These are phyloP conservation scores for Cenchrus americanus DNA, from an alignment of 176 grass and related monocot genomes.

Conservation along the genomic window DNA sequence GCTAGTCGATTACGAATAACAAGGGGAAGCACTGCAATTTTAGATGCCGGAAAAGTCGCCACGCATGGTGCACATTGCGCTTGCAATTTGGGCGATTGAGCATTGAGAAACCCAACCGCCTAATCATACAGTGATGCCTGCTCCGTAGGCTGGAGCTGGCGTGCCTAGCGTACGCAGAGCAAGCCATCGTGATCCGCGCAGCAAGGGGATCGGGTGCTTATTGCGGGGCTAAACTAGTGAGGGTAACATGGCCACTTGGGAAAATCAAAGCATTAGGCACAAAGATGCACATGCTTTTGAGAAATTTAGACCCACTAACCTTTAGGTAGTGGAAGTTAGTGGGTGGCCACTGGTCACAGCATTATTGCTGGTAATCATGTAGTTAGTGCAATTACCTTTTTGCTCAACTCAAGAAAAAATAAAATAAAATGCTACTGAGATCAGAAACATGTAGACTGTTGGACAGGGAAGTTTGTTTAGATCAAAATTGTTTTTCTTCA, in stretches of 20 bases:
- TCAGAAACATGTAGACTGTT: neutral
- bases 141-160: slow-evolving; percentile 14
- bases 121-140: neutral
- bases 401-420: neutral
- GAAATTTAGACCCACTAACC: slow-evolving; percentile 11
- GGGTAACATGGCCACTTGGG: slow-evolving; percentile 2
- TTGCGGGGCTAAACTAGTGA: slow-evolving; percentile 27
- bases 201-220: slow-evolving; percentile 5
- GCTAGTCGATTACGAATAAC: too few species aligned
- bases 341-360: neutral
- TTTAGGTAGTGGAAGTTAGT: neutral
- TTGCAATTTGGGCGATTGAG: neutral
- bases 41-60: too few species aligned
- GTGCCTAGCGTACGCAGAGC: neutral
- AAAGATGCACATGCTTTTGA: neutral
- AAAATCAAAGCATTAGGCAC: slow-evolving; percentile 7
- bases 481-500: slow-evolving; percentile 21
- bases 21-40: too few species aligned
- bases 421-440: neutral
- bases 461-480: neutral
- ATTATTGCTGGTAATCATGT: slow-evolving; percentile 24
- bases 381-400: neutral
- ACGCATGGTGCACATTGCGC: neutral
- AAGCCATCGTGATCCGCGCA: slow-evolving; percentile 3
- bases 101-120: neutral